Evolutionary conservation across 2,329 filamentous ascomycete genomes (phyloP), one percentile per base, ranked within the genome.

Genomic region (Colletotrichum scovillei): DNA sequence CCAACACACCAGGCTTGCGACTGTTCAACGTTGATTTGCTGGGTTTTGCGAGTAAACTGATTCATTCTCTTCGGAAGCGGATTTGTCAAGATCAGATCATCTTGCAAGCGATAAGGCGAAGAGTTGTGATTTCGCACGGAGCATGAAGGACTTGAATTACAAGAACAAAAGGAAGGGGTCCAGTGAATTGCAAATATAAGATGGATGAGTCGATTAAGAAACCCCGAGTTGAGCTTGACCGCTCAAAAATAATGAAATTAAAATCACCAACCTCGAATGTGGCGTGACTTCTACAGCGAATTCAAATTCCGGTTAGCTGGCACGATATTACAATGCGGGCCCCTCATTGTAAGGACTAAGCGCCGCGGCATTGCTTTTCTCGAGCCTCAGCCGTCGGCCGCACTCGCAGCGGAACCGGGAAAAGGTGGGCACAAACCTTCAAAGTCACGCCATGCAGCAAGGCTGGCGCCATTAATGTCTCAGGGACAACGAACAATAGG

Each of bases 351-450:
- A 30, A 16, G 22, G 24, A 30, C n/a, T 56, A 56, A 42, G 66
- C 66, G 57, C 66, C 49, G 38, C 38, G 46, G 30, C 5, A 46
- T 68, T 68, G 66, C 66, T 68, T 56, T 68, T 68, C 22, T n/a
- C 16, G 35, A 16, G 30, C n/a, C 66, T 28, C 66, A 68, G 66
- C 66, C 57, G 46, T 68, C 57, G 66, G 32, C 66, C 46, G 42
- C 53, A 35, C 57, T 68, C 49, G 57, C 46, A 56, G 58, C 26
- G 9, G 19, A 49, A 49, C 19, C 16, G 19, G 8, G 19, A 49
- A 49, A 49, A 55, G 57, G 66, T 63, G 66, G 60, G 16, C 16
- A 42, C 38, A 42, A 62, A 62, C 38, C 38, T 42, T 42, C 57
- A 55, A 26, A 62, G 57, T 67, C n/a, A 14, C 66, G 55, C 66